Evolutionary conservation across 2,329 filamentous ascomycete species (phyloP), one percentile per base, ranked within the genome.

Genomic region (Clarireedia monteithiana): DNA sequence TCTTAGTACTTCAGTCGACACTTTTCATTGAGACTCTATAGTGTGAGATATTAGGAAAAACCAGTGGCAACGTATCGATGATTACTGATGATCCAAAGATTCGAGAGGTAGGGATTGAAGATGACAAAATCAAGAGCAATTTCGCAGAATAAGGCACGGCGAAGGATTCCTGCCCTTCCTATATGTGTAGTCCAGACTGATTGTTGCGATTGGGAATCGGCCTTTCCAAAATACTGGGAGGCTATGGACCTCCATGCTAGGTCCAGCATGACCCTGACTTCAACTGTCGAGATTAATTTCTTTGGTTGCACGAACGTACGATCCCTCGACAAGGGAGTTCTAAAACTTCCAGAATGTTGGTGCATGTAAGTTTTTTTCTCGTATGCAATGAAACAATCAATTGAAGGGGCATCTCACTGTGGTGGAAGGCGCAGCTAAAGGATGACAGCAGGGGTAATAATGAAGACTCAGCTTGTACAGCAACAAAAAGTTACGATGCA

Each of bases 391-490:
- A 44, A 40, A 53, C 50, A 30, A 48, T 50, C 55, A 57, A 46
- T 54, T 40, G 40, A 46, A 34, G 26, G 20, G 40, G 20, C 40
- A 49, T 55, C 34, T 49, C 15, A 57, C 24, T 20, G 23, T 47
- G 26, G 40, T 45, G 34, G 27, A 49, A 40, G 44, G 55, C 38
- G 44, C 55, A 57, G 55, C 55, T 53, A 52, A 54, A 48, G 38
- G 55, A 53, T 57, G 55, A 47, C 55, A 48, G 55, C 55, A 57
- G 42, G 50, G 45, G 36, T 12, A 26, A 23, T 38, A 42, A 38
- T 44, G 17, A n/a, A 24, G 24, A 20, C 30, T 51, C 53, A 52
- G 48, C 53, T 27, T 46, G 38, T 23, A 40, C 20, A 40, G 42
- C 40, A 46, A 42, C 14, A 55, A 24, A 20, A 36, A 44, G 26